Evolutionary conservation across 2,329 filamentous ascomycete genomes (phyloP).

Genomic region (Penicillium psychrosexuale): DNA sequence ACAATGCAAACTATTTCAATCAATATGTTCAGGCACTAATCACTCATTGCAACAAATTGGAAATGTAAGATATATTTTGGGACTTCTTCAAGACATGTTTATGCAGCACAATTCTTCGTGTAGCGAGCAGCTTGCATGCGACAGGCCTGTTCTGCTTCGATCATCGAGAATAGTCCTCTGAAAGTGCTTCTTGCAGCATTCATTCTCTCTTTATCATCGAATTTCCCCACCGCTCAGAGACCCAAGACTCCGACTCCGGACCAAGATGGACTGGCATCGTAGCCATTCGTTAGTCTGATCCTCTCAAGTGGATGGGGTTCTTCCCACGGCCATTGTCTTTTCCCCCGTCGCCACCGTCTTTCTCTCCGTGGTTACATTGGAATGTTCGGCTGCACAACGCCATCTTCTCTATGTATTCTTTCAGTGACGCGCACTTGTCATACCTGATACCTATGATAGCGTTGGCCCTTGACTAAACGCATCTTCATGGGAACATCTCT

Average conservation of each 20-base stretch:
- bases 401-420: conserved; percentile 7
- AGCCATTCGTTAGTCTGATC: not conserved
- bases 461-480: conserved; percentile 1
- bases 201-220: not conserved
- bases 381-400: conserved; percentile 1
- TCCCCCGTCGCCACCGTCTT: not conserved
- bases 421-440: conserved; percentile 3
- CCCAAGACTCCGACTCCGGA: conserved; percentile 2
- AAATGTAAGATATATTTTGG: not conserved
- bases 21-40: not conserved
- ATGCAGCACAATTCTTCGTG: not conserved
- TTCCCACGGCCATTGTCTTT: not conserved
- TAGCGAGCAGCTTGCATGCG: conserved; percentile 1
- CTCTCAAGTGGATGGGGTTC: not conserved
- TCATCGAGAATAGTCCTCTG: not conserved
- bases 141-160: not conserved
- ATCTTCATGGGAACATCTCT: not conserved
- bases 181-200: not conserved
- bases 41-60: not conserved
- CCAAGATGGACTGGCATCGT: conserved; percentile 10
- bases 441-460: not conserved
- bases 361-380: conserved; percentile 7
- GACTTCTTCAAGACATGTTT: not conserved
- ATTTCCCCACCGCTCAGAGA: not conserved
- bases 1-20: not conserved